These are phyloP conservation scores for Melampsora larici-populina DNA, from an alignment of 1,284 basidiomycete genomes.

Conservation along the genomic window DNA sequence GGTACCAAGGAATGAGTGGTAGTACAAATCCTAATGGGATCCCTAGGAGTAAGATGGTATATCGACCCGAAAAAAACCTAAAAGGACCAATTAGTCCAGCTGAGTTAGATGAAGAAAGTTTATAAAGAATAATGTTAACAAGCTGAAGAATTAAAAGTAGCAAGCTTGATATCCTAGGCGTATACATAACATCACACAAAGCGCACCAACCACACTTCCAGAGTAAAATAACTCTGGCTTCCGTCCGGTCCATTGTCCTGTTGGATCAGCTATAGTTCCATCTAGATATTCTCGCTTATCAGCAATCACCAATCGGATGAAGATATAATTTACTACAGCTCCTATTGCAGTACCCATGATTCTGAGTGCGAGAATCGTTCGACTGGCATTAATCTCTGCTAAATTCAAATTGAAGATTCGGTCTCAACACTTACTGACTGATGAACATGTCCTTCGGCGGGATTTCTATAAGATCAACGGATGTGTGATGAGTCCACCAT, in stretches of 20 bases:
- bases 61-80: conserved; percentile 35
- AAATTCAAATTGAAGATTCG: neutral
- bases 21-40: conserved; percentile 50
- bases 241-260: conserved; percentile 53
- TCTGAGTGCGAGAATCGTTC: neutral
- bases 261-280: conserved; percentile 51
- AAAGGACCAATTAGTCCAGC: conserved; percentile 32
- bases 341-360: conserved; percentile 52
- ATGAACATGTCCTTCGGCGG: conserved; percentile 54
- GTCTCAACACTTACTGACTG: conserved; percentile 45
- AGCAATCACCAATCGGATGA: conserved; percentile 51
- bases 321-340: conserved; percentile 52
- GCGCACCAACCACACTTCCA: conserved; percentile 35
- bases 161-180: neutral
- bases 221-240: conserved; percentile 53
- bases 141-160: no score
- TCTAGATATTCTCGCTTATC: conserved; percentile 52
- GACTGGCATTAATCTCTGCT: neutral
- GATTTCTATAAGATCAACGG: conserved; percentile 43
- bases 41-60: conserved; percentile 46
- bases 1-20: conserved; percentile 49
- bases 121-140: no score
- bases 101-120: neutral
- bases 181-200: neutral
- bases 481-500: neutral